A percentile compares a stretch with the other conserved stretches of the same genome.
These are phyloP conservation scores for Collybia nuda DNA, from an alignment of 768 basidiomycete species.

Conservation along the genomic window DNA sequence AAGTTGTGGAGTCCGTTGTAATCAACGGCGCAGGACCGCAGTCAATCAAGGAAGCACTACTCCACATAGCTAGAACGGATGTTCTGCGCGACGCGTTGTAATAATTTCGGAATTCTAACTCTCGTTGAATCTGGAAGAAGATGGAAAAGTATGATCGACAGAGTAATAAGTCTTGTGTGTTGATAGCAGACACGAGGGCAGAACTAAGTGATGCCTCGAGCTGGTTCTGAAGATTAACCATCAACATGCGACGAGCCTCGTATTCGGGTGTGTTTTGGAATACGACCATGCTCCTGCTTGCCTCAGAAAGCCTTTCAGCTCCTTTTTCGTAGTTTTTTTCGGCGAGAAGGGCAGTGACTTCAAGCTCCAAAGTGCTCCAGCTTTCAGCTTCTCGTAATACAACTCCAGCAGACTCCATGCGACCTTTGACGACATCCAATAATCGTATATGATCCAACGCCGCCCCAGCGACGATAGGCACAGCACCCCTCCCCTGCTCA, in stretches of 20 bases:
- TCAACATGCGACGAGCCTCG: conserved; percentile 78
- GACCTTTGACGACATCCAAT: conserved; percentile 78
- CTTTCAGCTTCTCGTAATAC: conserved; percentile 94
- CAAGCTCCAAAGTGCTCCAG: conserved; percentile 93
- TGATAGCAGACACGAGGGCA: conserved; percentile 87
- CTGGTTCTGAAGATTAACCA: conserved; percentile 94
- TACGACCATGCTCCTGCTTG: conserved; percentile 84
- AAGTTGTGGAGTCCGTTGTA: conserved; percentile 29
- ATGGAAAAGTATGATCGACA: conserved; percentile 83
- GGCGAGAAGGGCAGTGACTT: conserved; percentile 81
- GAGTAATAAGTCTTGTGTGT: conserved; percentile 67
- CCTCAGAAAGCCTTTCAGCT: conserved; percentile 89
- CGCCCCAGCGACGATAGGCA: conserved; percentile 56
- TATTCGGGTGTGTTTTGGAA: conserved; percentile 93
- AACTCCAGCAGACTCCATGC: conserved; percentile 88
- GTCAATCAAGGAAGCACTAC: conserved; percentile 52
- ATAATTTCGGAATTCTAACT: conserved; percentile 90
- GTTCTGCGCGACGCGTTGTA: conserved; percentile 86
- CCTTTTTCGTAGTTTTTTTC: conserved; percentile 85
- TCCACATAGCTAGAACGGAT: conserved; percentile 69
- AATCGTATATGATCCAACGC: conserved; percentile 78
- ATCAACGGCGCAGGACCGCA: conserved; percentile 34
- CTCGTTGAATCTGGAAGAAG: conserved; percentile 89
- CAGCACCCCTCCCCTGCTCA: conserved; percentile 46
- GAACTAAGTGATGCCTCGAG: conserved; percentile 90